Evolutionary conservation across 2,329 filamentous ascomycete species (phyloP).

Genomic region (Shiraia sp.): DNA sequence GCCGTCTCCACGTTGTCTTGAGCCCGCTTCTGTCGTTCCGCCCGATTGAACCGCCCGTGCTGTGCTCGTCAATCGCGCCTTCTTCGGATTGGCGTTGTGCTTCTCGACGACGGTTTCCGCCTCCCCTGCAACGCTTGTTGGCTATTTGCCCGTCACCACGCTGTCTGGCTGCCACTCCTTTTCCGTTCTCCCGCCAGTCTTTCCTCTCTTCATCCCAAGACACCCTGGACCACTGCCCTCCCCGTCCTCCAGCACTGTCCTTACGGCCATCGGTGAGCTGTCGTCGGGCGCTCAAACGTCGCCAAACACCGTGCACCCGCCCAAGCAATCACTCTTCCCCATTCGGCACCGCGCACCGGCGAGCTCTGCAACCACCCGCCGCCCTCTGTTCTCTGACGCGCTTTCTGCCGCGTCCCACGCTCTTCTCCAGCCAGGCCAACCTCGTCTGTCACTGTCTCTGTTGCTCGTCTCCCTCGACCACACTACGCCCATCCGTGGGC

Average conservation of each 20-base stretch:
- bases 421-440: slow-evolving; percentile 11
- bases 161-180: not conserved
- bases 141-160: not conserved
- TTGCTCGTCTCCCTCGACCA: too few species aligned
- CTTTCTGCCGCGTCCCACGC: slow-evolving; percentile 12
- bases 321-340: slow-evolving; percentile 3
- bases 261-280: not conserved
- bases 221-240: not conserved
- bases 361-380: slow-evolving; percentile 11
- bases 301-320: not conserved
- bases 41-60: not conserved
- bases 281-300: slow-evolving; percentile 2
- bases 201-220: not conserved
- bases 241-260: slow-evolving; percentile 4
- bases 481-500: too few species aligned
- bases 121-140: slow-evolving; percentile 1
- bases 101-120: not conserved
- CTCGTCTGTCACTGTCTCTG: slow-evolving; percentile 10
- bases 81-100: slow-evolving; percentile 1
- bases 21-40: not conserved
- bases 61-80: slow-evolving; percentile 4
- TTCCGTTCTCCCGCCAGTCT: slow-evolving; percentile 4
- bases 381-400: slow-evolving; percentile 6
- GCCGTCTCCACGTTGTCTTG: slow-evolving; percentile 1
- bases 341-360: slow-evolving; percentile 3